These are phyloP conservation scores for Yamadazyma mexicana DNA, from an alignment of 1,139 yeast species.

Conservation along the genomic window DNA sequence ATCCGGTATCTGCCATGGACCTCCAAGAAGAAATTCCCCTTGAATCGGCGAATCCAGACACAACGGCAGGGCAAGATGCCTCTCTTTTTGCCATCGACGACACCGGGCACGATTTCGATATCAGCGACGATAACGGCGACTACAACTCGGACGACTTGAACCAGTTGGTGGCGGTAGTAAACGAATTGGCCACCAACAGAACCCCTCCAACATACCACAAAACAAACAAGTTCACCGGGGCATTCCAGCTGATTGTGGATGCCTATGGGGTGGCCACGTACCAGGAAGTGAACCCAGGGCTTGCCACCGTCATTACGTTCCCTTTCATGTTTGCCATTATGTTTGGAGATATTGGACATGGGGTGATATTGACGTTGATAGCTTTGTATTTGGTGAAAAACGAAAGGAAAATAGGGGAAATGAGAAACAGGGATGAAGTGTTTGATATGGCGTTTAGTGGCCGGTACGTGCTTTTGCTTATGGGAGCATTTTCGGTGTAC, in stretches of 20 bases:
- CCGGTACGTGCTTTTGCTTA: constrained; percentile 79
- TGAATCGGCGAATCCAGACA: constrained; percentile 6
- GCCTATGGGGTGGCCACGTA: constrained; percentile 94
- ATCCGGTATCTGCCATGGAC: constrained; percentile 8
- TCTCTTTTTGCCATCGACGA: constrained; percentile 59
- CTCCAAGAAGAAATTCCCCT: constrained; percentile 25
- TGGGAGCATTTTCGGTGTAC: constrained; percentile 93
- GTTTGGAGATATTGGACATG: constrained; percentile 99
- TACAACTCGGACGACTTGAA: constrained; percentile 26
- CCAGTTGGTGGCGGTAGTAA: constrained; percentile 58
- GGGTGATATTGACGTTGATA: constrained; percentile 72
- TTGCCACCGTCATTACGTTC: constrained; percentile 91
- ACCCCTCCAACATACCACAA: constrained; percentile 93
- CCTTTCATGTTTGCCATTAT: constrained; percentile 99
- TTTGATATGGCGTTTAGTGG: constrained; percentile 96
- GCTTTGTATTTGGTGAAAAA: constrained; percentile 69
- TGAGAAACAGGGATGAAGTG: constrained; percentile 83
- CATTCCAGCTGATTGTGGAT: constrained; percentile 91
- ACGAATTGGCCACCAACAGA: constrained; percentile 75
- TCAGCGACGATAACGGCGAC: constrained; percentile 17
- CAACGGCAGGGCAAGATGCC: not conserved
- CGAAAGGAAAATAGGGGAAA: constrained; percentile 62
- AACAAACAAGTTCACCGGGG: constrained; percentile 87
- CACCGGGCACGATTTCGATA: constrained; percentile 16
- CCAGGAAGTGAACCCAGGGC: constrained; percentile 94